Percentiles rank a stretch among this genome's conserved stretches.
Conservation (phyloP, 176 grass and related monocot species). For the Aechmea fasciata region DNA sequence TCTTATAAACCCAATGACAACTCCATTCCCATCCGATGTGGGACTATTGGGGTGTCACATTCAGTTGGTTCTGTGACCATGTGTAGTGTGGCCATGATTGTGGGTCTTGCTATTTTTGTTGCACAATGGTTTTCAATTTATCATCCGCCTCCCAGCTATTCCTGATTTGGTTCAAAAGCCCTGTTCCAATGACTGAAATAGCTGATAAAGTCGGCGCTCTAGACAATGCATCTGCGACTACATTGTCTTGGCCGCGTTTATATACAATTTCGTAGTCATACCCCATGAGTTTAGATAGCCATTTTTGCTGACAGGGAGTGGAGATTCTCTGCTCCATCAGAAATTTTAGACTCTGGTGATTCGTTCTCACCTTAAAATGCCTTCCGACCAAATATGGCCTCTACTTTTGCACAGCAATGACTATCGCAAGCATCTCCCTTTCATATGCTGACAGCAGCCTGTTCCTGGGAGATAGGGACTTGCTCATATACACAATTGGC, state of each 20-base stretch:
- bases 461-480: accelerated
- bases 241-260: not conserved
- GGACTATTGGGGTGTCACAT: too few species aligned
- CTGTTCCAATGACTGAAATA: not conserved
- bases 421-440: not conserved
- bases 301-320: not conserved
- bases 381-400: not conserved
- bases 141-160: not conserved
- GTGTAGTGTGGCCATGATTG: too few species aligned
- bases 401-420: not conserved
- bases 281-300: not conserved
- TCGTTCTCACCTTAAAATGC: not conserved
- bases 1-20: too few species aligned
- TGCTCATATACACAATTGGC: not conserved
- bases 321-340: not conserved
- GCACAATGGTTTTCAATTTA: not conserved
- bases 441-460: not conserved
- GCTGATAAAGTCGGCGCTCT: not conserved
- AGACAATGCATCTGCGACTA: not conserved
- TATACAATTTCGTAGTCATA: not conserved
- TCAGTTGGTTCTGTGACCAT: not conserved
- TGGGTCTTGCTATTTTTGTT: not conserved
- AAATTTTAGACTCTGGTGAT: not conserved
- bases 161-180: not conserved
- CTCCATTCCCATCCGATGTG: too few species aligned